These are phyloP conservation scores for Coelastrella sp. DNA, from an alignment of 139 green algal genomes.

Conservation along the genomic window DNA sequence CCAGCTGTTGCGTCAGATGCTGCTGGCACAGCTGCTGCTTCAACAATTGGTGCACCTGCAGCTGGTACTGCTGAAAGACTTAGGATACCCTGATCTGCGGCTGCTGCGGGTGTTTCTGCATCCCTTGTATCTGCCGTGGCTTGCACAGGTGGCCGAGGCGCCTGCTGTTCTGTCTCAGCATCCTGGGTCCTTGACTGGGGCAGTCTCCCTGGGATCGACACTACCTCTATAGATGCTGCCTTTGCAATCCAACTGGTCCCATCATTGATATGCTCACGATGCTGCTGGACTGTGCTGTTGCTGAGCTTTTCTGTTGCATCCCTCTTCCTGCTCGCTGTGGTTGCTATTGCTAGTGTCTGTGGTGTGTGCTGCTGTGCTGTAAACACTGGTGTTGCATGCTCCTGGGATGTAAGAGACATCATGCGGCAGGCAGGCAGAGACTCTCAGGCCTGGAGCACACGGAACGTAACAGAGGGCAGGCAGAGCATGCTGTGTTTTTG, in stretches of 20 bases:
- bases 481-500: no score
- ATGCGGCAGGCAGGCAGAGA: slow-evolving; percentile 24
- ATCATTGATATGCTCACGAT: neutral
- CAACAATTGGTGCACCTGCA: no score
- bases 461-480: neutral
- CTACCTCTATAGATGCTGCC: slow-evolving; percentile 2
- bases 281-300: slow-evolving; percentile 4
- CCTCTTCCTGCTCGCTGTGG: neutral
- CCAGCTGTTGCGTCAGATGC: no score
- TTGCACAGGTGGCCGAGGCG: neutral
- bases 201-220: neutral
- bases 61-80: no score
- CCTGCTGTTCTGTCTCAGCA: neutral
- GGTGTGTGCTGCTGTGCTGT: neutral
- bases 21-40: no score
- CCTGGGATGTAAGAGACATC: neutral
- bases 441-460: slow-evolving; percentile 20
- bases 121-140: neutral
- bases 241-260: neutral
- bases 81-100: neutral
- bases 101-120: slow-evolving; percentile 1
- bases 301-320: neutral
- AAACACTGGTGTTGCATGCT: neutral
- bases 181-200: no score
- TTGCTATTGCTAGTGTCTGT: neutral